Evolutionary conservation across 306 rosid genomes (phyloP).

Genomic region (Mimosa bimucronata): DNA sequence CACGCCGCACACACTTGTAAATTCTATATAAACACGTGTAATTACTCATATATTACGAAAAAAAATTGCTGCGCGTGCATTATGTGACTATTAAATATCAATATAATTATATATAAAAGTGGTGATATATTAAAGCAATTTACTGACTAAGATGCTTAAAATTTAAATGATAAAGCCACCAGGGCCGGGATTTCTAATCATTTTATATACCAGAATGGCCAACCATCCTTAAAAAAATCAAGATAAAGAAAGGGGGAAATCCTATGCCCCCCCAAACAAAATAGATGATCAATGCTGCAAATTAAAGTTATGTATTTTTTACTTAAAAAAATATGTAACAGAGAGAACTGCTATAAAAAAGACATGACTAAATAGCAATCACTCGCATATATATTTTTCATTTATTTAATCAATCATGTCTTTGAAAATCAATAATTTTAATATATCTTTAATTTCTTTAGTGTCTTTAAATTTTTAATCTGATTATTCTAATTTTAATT

Average conservation of each 20-base stretch:
- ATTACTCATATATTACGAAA: background rate
- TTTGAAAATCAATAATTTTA: background rate
- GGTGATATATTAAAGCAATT: background rate
- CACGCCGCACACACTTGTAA: too few species aligned
- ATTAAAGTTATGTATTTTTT: background rate
- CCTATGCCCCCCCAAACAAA: background rate
- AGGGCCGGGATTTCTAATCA: background rate
- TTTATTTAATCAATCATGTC: background rate
- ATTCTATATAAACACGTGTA: background rate
- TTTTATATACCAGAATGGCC: background rate
- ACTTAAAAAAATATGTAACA: background rate
- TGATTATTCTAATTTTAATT: background rate
- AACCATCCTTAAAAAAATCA: background rate
- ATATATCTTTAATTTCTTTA: background rate
- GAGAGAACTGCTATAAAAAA: background rate
- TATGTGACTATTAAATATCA: background rate
- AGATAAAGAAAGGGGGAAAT: background rate
- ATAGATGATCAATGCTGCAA: background rate
- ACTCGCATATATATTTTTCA: background rate
- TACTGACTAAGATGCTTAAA: background rate
- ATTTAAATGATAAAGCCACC: background rate
- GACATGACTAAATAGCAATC: background rate
- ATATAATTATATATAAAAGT: background rate
- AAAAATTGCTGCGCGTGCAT: background rate
- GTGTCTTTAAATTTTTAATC: background rate